Base-by-base conservation (phyloP, 2,329 filamentous ascomycete species). In the Pseudogymnoascus sp. region DNA sequence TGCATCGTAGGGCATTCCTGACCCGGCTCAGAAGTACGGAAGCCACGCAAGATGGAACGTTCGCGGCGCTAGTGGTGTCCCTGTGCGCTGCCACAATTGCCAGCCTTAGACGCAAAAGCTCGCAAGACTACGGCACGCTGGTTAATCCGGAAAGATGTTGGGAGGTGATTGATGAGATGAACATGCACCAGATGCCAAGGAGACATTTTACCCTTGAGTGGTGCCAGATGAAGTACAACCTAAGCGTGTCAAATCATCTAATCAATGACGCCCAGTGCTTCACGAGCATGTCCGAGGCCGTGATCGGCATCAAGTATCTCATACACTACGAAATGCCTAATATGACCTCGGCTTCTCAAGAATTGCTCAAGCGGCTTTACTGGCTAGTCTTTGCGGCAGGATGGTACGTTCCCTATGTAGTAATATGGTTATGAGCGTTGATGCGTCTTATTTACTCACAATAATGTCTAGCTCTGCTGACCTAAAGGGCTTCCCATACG, bases 181-280 rank as follows among this genome's bases (percentile, higher is more conserved):
- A 73, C 21, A 62, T 68, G 1, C 63, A 75, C 8, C 64, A 74
- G 8, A 59, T 68, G 0, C 49, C 42, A n/a, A 59, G 46, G 23
- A 11, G 18, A 40, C n/a, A 63, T 0, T 75, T 73, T 53, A 70
- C 70, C 1, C 62, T 76, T 0, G 74, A 77, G 53, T 75, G 73
- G 67, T 75, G 74, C 64, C 69, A 75, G 16, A 71, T 74, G 21
- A 72, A 74, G 67, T 77, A 77, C 61, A 75, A 77, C 37, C 62
- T 76, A 3, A 31, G 28, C 28, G 28, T 31, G 28, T 31, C 28
- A 2, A 31, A 9, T 31, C 28, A 31, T 31, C 28, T 31, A 31
- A 31, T 31, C 28, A 31, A 31, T 31, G 28, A 31, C 28, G 28
- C 28, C 28, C 28, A 31, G 28, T 70, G 72, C 2, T 68, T 65